Base-by-base conservation (phyloP, 2,329 filamentous ascomycete species). In the Alternaria postmessia region DNA sequence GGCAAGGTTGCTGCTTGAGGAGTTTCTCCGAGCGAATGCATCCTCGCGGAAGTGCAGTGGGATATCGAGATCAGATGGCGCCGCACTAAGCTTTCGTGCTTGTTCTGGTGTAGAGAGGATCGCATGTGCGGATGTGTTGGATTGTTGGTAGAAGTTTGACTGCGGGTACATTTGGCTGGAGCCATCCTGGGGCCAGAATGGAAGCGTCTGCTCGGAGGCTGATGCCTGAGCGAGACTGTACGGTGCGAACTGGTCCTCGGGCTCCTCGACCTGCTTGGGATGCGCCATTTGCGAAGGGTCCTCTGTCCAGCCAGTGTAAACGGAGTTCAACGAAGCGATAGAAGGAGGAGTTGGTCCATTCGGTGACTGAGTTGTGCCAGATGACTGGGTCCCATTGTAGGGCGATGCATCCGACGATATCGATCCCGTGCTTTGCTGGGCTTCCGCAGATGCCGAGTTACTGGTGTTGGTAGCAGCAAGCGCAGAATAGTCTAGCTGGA, bases 1-100 rank as follows among this genome's bases (percentile, higher is more conserved):
- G n/a, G 77, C 75, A 18, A 80, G 66, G 30, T 75, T 78, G 54
- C 72, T 77, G 7, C 77, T 77, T 5, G 78, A 79, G 3, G 78
- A 80, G 44, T 78, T 78, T 18, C 77, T 72, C 32, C 77, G 72
- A 12, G 71, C 59, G 48, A 69, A 76, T 2, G 54, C 62, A n/a
- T 78, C 76, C 14, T 77, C 74, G 20, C 70, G 65, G 54, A 77
- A 79, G 16, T 65, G 51, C 11, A 68, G 62, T 20, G 70, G 70
- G 9, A 66, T 61, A 11, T 78, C 76, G 36, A 76, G 72, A 43
- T 79, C 77, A 5, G 71, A 68, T 28, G 71, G 65, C 24, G 67
- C 70, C 26, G 70, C 63, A 66, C 74, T 78, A 28, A 71, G 64
- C 54, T 73, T 76, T 7, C 70, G 69, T 16, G 54, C 48, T 12